Evolutionary conservation across 306 rosid species (phyloP).

Genomic region (Vicia faba): DNA sequence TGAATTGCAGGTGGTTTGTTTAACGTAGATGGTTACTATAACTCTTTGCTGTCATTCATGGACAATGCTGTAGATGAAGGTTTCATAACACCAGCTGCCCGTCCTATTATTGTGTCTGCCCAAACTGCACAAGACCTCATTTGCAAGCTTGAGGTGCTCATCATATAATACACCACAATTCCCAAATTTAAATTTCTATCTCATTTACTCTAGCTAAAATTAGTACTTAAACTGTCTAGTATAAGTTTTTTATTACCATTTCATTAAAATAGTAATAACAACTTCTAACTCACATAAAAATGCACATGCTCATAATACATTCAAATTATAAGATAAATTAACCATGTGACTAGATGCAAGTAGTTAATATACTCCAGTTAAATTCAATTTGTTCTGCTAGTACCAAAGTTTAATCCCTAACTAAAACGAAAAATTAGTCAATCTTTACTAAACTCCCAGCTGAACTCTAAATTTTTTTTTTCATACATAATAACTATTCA

Average conservation of each 20-base stretch:
- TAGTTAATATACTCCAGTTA: neutral
- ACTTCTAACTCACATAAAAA: neutral
- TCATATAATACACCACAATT: too few species aligned
- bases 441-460: neutral
- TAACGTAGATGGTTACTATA: neutral
- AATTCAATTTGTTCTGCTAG: neutral
- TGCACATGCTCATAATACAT: neutral
- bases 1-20: neutral
- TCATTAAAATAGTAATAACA: neutral
- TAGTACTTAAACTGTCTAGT: neutral
- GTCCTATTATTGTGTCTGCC: slow-evolving; percentile 4
- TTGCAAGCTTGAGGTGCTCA: neutral
- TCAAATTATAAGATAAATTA: neutral
- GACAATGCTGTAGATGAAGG: neutral
- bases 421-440: neutral
- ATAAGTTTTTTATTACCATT: neutral
- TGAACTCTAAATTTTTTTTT: neutral
- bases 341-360: neutral
- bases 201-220: neutral
- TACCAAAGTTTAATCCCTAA: neutral
- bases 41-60: neutral
- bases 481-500: neutral
- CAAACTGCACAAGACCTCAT: neutral
- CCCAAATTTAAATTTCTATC: neutral
- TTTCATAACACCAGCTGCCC: neutral